These are phyloP conservation scores for Penicillium sp. DNA, from an alignment of 2,329 filamentous ascomycete species.

Conservation along the genomic window DNA sequence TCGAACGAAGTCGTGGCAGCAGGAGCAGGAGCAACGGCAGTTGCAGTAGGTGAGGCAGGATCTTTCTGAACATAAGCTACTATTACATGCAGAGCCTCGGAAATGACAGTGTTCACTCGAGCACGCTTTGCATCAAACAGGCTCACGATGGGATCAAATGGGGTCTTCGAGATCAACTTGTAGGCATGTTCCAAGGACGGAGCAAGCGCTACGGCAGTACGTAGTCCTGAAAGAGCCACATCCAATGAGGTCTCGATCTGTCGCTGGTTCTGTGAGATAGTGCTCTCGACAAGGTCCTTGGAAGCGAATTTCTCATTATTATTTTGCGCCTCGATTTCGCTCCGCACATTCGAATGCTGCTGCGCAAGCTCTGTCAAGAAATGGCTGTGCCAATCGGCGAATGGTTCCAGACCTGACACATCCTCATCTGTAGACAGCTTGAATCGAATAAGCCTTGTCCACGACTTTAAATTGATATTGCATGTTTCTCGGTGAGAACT, in stretches of 20 bases:
- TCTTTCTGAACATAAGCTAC: conserved; percentile 42
- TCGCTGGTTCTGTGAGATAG: conserved; percentile 58
- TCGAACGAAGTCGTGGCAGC: conserved; percentile 34
- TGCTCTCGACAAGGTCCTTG: conserved; percentile 50
- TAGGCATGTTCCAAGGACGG: conserved; percentile 43
- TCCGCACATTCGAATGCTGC: conserved; percentile 58
- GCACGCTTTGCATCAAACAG: conserved; percentile 53
- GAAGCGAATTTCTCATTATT: conserved; percentile 43
- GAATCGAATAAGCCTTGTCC: conserved; percentile 58
- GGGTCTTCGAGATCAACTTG: conserved; percentile 45
- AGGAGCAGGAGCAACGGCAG: conserved; percentile 18
- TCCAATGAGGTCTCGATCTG: conserved; percentile 57
- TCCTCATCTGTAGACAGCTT: conserved; percentile 57
- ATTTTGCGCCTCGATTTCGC: conserved; percentile 58
- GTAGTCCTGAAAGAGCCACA: conserved; percentile 54
- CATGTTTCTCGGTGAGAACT: conserved; percentile 61
- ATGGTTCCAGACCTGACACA: conserved; percentile 44
- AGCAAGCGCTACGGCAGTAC: conserved; percentile 47
- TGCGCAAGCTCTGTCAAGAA: conserved; percentile 54
- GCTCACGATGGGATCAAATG: conserved; percentile 49
- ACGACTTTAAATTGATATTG: conserved; percentile 58
- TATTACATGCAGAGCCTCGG: conserved; percentile 52
- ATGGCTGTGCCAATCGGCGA: conserved; percentile 57
- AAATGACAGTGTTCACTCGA: conserved; percentile 47
- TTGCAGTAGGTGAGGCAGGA: conserved; percentile 16